Evolutionary conservation across 768 basidiomycete genomes (phyloP).

Genomic region (Cubamyces lactineus): DNA sequence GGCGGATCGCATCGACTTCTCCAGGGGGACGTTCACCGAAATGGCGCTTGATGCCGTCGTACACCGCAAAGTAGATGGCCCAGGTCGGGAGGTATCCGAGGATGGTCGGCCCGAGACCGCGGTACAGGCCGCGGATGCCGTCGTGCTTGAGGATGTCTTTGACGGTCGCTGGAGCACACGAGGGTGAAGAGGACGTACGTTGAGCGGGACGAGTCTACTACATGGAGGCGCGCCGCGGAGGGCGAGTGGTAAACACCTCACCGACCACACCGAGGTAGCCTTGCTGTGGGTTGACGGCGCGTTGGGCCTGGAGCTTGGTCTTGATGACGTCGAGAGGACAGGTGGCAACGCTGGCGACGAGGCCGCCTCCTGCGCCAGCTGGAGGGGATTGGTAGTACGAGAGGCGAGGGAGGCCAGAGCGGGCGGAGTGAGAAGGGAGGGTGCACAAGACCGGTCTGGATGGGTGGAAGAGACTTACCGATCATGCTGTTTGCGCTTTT

Average conservation of each 20-base stretch:
- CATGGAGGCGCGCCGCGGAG: slow-evolving; percentile 21
- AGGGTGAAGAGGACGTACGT: slow-evolving; percentile 26
- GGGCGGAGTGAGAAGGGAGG: slow-evolving; percentile 9
- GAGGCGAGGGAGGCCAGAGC: slow-evolving; percentile 12
- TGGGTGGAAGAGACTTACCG: slow-evolving; percentile 48
- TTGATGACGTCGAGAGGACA: slow-evolving; percentile 98
- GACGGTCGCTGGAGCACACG: slow-evolving; percentile 50
- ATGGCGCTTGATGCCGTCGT: slow-evolving; percentile 89
- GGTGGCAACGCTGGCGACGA: slow-evolving; percentile 90
- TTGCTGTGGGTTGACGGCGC: slow-evolving; percentile 63
- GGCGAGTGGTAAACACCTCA: slow-evolving; percentile 39
- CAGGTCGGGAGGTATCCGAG: slow-evolving; percentile 97
- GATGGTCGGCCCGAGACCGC: slow-evolving; percentile 96
- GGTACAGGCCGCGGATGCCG: slow-evolving; percentile 89
- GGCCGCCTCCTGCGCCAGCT: slow-evolving; percentile 96
- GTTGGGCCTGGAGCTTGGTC: slow-evolving; percentile 96
- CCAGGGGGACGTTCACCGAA: slow-evolving; percentile 71
- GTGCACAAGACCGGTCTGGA: slow-evolving; percentile 23
- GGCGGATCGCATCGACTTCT: slow-evolving; percentile 40
- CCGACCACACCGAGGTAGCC: slow-evolving; percentile 80
- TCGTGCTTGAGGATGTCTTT: slow-evolving; percentile 59
- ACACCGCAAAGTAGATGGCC: slow-evolving; percentile 99
- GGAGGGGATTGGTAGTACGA: slow-evolving; percentile 2
- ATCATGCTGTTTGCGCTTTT: slow-evolving; percentile 76
- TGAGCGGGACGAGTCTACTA: slow-evolving; percentile 23